These are phyloP conservation scores for Clonostachys sp. DNA, from an alignment of 2,329 filamentous ascomycete species.

Conservation along the genomic window DNA sequence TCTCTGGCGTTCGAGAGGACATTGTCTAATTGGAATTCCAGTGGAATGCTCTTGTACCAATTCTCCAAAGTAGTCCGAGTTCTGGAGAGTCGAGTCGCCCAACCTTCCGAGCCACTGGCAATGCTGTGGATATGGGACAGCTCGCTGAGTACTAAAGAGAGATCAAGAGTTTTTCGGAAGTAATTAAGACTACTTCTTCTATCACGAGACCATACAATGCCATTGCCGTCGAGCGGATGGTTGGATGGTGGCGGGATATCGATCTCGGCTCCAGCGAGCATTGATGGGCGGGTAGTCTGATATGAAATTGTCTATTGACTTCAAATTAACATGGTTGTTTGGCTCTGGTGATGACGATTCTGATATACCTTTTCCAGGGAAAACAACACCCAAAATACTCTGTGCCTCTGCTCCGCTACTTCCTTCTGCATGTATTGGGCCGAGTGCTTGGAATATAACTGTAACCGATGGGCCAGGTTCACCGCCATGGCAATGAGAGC, in stretches of 20 bases:
- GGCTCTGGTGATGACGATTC: too few relatives aligned
- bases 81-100: constrained; percentile 18
- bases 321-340: background rate
- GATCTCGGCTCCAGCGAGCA: constrained; percentile 32
- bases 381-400: constrained; percentile 36
- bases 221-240: constrained; percentile 19
- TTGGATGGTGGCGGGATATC: constrained; percentile 28
- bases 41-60: constrained; percentile 28
- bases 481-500: constrained; percentile 31
- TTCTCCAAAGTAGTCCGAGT: constrained; percentile 23
- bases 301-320: constrained; percentile 22
- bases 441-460: constrained; percentile 21
- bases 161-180: constrained; percentile 32
- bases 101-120: constrained; percentile 10
- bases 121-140: constrained; percentile 24
- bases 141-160: constrained; percentile 10
- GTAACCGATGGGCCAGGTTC: constrained; percentile 26
- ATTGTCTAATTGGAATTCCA: constrained; percentile 23
- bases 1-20: constrained; percentile 7
- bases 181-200: constrained; percentile 25
- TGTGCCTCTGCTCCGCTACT: constrained; percentile 22
- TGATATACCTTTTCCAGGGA: constrained; percentile 28
- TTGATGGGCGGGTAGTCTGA: constrained; percentile 25
- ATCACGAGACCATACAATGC: constrained; percentile 25
- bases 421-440: constrained; percentile 14